A percentile compares a stretch with the other conserved stretches of the same genome.
phyloP scores from a whole-genome alignment of 495 filamentous ascomycete genomes.

The Aspergillus panamensis region DNA sequence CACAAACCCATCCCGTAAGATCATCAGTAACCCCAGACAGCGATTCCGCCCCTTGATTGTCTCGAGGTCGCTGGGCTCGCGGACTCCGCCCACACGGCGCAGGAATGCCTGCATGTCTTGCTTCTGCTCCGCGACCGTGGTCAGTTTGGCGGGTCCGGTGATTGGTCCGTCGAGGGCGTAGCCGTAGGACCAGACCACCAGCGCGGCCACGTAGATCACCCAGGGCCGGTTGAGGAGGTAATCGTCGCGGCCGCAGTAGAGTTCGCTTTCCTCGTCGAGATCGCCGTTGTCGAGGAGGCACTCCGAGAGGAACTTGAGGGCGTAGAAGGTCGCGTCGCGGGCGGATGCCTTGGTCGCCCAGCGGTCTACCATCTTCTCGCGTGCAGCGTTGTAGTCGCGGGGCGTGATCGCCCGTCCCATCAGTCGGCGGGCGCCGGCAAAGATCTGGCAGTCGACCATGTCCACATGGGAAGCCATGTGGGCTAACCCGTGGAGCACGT shows the following conservation, averaged over 20 bases:
- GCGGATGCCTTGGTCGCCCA: conserved; percentile 94
- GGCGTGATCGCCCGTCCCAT: conserved; percentile 81
- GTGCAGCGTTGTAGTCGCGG: conserved; percentile 74
- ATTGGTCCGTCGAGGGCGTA: conserved; percentile 85
- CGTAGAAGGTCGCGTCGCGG: conserved; percentile 91
- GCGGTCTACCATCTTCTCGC: conserved; percentile 77
- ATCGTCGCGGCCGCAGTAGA: conserved; percentile 83
- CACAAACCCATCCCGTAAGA: conserved; percentile 76
- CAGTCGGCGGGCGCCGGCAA: conserved; percentile 78
- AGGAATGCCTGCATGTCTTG: conserved; percentile 79
- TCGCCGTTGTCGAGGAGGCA: conserved; percentile 58
- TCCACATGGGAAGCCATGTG: conserved; percentile 99
- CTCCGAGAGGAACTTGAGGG: conserved; percentile 77
- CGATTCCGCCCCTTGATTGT: conserved; percentile 72
- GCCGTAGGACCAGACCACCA: conserved; percentile 95
- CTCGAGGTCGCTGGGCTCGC: conserved; percentile 78
- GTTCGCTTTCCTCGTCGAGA: conserved; percentile 21
- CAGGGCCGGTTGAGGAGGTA: conserved; percentile 88
- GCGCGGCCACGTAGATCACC: conserved; percentile 91
- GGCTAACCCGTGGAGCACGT: conserved; percentile 86
- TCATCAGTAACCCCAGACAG: conserved; percentile 77
- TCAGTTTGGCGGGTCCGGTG: conserved; percentile 46
- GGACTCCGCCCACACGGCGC: conserved; percentile 64
- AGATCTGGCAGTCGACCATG: conserved; percentile 96
- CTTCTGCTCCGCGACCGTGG: conserved; percentile 60